Evolutionary conservation across 331 rosid species (phyloP).

Genomic region (Prunus yedoensis): DNA sequence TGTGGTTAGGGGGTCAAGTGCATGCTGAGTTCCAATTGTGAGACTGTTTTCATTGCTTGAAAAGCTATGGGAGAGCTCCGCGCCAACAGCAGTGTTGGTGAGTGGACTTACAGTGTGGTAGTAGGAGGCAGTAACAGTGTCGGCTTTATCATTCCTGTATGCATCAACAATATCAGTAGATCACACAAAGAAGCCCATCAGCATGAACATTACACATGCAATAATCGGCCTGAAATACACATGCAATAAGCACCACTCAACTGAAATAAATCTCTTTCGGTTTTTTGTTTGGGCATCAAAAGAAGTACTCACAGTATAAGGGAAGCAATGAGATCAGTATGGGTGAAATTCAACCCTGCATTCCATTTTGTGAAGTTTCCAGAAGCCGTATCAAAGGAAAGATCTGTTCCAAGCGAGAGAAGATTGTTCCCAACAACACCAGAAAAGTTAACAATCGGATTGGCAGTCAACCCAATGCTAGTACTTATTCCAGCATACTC

Average conservation of each 20-base stretch:
- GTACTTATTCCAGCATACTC: slow-evolving; percentile 92
- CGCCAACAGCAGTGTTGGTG: slow-evolving; percentile 88
- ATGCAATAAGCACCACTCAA: not conserved
- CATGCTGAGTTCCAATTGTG: slow-evolving; percentile 81
- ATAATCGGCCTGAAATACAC: not conserved
- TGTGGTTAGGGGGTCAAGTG: slow-evolving; percentile 76
- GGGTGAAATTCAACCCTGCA: slow-evolving; percentile 75
- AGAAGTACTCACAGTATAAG: slow-evolving; percentile 69
- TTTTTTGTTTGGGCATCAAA: not conserved
- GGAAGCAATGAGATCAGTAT: slow-evolving; percentile 77
- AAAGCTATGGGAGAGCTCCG: slow-evolving; percentile 78
- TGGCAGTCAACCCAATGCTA: slow-evolving; percentile 86
- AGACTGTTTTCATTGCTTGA: slow-evolving; percentile 70
- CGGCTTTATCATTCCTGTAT: slow-evolving; percentile 76
- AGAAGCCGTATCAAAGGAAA: slow-evolving; percentile 80
- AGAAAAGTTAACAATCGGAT: slow-evolving; percentile 80
- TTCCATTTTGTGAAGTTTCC: slow-evolving; percentile 73
- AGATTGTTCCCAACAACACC: slow-evolving; percentile 75
- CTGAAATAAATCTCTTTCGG: not conserved
- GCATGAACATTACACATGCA: not conserved
- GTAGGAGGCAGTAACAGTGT: slow-evolving; percentile 74
- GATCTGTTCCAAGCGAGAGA: slow-evolving; percentile 75
- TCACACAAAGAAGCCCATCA: slow-evolving; percentile 1
- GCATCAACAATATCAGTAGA: slow-evolving; percentile 13
- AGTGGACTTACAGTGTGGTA: slow-evolving; percentile 77